Conservation (phyloP, 2,329 filamentous ascomycete species). For the Neospermospora avenae region DNA sequence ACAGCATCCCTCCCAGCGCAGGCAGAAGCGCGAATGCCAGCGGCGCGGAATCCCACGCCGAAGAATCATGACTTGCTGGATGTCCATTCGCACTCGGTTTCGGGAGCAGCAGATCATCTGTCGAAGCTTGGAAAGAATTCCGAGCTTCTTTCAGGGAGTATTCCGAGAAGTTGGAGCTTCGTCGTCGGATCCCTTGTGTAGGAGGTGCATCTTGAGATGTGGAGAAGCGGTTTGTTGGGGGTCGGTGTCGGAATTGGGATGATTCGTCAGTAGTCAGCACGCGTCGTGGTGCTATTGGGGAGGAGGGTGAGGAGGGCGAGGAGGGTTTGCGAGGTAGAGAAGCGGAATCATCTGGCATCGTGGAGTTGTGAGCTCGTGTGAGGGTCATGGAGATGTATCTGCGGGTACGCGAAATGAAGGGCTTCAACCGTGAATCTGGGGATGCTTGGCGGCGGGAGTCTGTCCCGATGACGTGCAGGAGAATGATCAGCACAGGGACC, state of each 20-base stretch:
- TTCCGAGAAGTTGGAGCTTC: slow-evolving; percentile 77
- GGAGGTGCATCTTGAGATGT: slow-evolving; percentile 27
- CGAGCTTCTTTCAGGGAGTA: slow-evolving; percentile 67
- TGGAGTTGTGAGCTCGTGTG: neutral
- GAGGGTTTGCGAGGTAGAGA: slow-evolving; percentile 8
- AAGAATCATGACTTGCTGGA: slow-evolving; percentile 49
- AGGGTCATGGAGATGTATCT: neutral
- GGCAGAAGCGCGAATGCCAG: slow-evolving; percentile 81
- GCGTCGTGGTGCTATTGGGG: slow-evolving; percentile 12
- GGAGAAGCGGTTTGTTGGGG: slow-evolving; percentile 25
- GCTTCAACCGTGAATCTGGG: neutral
- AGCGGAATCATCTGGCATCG: slow-evolving; percentile 13
- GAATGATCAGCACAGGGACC: neutral
- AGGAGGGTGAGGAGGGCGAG: slow-evolving; percentile 7
- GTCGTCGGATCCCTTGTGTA: slow-evolving; percentile 45
- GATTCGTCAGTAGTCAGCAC: slow-evolving; percentile 23
- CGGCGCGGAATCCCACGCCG: slow-evolving; percentile 76
- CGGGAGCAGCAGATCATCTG: slow-evolving; percentile 64
- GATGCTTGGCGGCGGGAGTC: neutral
- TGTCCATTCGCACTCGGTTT: slow-evolving; percentile 43
- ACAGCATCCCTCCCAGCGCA: slow-evolving; percentile 78
- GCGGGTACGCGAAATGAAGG: neutral
- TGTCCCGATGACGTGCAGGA: neutral
- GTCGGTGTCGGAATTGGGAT: slow-evolving; percentile 23
- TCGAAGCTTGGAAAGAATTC: slow-evolving; percentile 60